phyloP scores from a whole-genome alignment of 2,329 filamentous ascomycete species.

The Alternaria ventricosa region DNA sequence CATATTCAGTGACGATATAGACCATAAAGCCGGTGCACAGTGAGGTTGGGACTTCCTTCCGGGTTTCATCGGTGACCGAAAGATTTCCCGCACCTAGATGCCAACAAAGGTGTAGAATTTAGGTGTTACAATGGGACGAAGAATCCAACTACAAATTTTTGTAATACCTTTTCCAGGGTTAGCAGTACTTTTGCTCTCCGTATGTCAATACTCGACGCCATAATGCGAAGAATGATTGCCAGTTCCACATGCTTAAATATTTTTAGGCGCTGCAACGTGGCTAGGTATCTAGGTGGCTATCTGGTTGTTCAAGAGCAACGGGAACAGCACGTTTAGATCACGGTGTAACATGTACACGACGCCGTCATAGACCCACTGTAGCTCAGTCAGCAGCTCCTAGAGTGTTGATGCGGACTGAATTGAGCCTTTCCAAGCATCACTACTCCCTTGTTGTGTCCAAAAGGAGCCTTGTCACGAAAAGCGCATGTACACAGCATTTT shows the following conservation, averaged over 20 bases:
- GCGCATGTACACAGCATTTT: slow-evolving; percentile 4
- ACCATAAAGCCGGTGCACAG: not conserved
- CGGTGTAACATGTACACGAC: not conserved
- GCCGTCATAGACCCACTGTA: not conserved
- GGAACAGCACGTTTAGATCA: not conserved
- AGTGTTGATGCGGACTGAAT: not conserved
- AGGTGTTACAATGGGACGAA: not conserved
- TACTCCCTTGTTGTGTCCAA: not conserved
- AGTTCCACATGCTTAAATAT: not conserved
- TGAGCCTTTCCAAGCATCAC: not conserved
- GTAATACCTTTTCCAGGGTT: not conserved
- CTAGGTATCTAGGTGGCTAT: not conserved
- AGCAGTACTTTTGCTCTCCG: not conserved
- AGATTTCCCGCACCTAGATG: not conserved
- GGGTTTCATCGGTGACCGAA: not conserved
- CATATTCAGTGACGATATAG: not conserved
- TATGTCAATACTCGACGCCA: not conserved
- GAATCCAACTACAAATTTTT: not conserved
- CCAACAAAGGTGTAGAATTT: not conserved
- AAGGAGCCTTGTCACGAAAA: not conserved
- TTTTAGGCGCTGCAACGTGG: not conserved
- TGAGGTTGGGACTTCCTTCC: not conserved
- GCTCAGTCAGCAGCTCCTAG: not conserved
- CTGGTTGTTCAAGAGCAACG: not conserved
- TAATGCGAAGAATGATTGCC: not conserved